Percentiles rank a stretch among this genome's conserved stretches.
Conservation (phyloP, 768 basidiomycete genomes). For the Tylopilus vinaceipallidus region DNA sequence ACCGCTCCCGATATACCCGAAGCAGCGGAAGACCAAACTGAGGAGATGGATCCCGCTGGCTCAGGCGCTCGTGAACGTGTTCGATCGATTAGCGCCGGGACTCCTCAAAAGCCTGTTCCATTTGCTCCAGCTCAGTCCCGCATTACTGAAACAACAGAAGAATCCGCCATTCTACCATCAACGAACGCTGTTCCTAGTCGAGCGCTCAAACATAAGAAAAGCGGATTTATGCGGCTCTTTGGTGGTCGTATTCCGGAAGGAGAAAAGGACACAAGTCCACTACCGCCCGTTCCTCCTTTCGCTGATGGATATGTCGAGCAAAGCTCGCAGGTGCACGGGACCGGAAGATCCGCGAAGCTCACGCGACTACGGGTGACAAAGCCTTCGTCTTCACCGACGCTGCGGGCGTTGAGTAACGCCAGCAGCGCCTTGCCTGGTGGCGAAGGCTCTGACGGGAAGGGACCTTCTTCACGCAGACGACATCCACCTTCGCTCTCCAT, state of each 20-base stretch:
- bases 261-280: constrained; percentile 37
- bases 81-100: constrained; percentile 62
- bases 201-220: constrained; percentile 71
- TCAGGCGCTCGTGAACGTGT: constrained; percentile 39
- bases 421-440: constrained; percentile 2
- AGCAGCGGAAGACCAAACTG: constrained; percentile 14
- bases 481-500: constrained; percentile 32
- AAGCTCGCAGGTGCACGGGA: constrained; percentile 18
- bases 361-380: constrained; percentile 38
- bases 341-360: constrained; percentile 30
- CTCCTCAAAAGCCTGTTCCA: constrained; percentile 41
- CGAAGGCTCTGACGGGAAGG: constrained; percentile 21
- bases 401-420: constrained; percentile 25
- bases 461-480: constrained; percentile 25
- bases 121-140: constrained; percentile 38
- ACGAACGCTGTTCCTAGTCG: constrained; percentile 35
- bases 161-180: constrained; percentile 25
- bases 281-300: constrained; percentile 58
- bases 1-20: constrained; percentile 28
- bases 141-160: constrained; percentile 45
- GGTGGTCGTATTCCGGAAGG: constrained; percentile 41
- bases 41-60: constrained; percentile 25
- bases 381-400: constrained; percentile 39
- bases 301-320: constrained; percentile 37
- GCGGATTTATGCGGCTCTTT: constrained; percentile 79